Evolutionary conservation across 176 grass and related monocot species (phyloP), one percentile per base, ranked within the genome.

Genomic region (Eleusine coracana): DNA sequence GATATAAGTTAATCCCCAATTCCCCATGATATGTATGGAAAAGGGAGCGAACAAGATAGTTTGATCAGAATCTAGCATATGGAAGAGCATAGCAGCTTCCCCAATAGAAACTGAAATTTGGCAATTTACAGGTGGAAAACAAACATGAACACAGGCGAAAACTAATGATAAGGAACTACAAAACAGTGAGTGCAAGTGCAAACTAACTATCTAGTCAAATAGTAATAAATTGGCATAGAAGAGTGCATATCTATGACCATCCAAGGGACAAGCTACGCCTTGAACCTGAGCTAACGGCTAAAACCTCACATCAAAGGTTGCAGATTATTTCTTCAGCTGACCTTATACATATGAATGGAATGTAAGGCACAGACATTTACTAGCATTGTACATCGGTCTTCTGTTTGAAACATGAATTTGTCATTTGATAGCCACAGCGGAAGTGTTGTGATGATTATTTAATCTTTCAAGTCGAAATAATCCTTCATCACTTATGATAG

Each of bases 401-500:
- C 38, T 82, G 73, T 21, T 60, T n/a, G 5, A 55, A 75, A 23
- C 42, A 66, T 78, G 28, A 66, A 40, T 39, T 59, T 69, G 6
- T 81, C 72, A 77, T 89, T 21, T 59, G 27, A 60, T 78, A 27
- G 29, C 34, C 23, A 28, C 67, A 82, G 58, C 28, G 74, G 40
- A 88, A 59, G n/a, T 34, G 31, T 20, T 60, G 17, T 62, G 25
- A 74, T 62, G 25, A 74, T 45, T 86, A 50, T 72, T 87, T 58
- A 18, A 55, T 50, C 66, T 90, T 82, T 90, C 83, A 56, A 65
- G 55, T 38, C 86, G 83, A 74, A 93, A 95, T 58, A 77, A 77
- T 60, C 90, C 76, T 92, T 98, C 92, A 17, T 93, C 87, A 44
- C 76, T 82, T 90, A 98, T 93, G 68, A 95, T 66, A 85, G 82